Evolutionary conservation across 2,329 filamentous ascomycete genomes (phyloP), one percentile per base, ranked within the genome.

Genomic region (Fusarium incarnatum): DNA sequence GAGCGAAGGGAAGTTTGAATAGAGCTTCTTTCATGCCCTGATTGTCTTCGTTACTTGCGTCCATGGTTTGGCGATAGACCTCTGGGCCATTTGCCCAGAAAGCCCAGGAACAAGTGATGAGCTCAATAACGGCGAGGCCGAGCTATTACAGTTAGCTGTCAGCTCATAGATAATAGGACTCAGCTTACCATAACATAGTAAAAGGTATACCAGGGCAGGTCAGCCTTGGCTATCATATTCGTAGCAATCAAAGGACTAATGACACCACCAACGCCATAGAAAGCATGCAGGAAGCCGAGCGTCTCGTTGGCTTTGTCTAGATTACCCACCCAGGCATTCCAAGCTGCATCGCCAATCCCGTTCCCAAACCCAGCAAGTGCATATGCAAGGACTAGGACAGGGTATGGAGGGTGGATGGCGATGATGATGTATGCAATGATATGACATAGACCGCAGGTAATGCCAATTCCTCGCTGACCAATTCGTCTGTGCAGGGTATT

Each of bases 211-310:
- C 92, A 94, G 1, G 83, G 83, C 53, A 90, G 68, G 8, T 81
- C 72, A 0, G 82, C 88, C 72, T 88, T 88, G 0, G 89, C 89
- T 40, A 94, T 88, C 84, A 94, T 87, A 0, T 85, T 86, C 0
- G 92, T 93, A 1, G 91, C 91, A 50, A 93, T 85, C 6, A 94
- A 77, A 0, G 92, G 92, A n/a, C 87, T 85, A 1, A 93, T 79
- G 0, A 91, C 88, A 1, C 89, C 92, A 0, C 92, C 91, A 1
- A 88, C 70, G 0, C 90, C 91, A 73, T 93, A 94, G 53, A 87
- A 87, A 0, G 86, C 89, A 71, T 93, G 91, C 25, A 94, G 79
- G 56, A 92, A 83, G 0, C 91, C 91, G 0, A 92, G 82, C 2
- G 93, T 77, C 75, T 93, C 88, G 70, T 93, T 93, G 2, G 91